phyloP scores from a whole-genome alignment of 225 moss, liverwort and hornwort genomes.

The Pseudoscleropodium purum region DNA sequence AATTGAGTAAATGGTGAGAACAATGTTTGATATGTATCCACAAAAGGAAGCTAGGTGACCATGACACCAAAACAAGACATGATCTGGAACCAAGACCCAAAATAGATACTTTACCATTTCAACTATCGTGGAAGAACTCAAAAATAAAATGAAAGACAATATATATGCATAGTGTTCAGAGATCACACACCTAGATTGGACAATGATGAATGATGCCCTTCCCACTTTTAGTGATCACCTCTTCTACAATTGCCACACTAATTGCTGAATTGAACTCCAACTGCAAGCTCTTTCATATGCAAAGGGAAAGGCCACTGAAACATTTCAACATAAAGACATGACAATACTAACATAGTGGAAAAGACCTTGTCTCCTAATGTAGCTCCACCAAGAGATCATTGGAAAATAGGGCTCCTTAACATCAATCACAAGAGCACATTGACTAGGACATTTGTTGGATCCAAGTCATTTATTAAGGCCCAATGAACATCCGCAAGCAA shows the following conservation, averaged over 20 bases:
- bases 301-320: accelerated
- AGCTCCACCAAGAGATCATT: neutral
- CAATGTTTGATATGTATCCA: accelerated
- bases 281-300: too few relatives aligned
- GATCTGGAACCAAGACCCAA: neutral
- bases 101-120: accelerated
- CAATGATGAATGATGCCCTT: neutral
- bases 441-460: accelerated
- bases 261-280: neutral
- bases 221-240: accelerated
- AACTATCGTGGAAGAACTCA: neutral
- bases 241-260: too few relatives aligned
- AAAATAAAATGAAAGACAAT: too few relatives aligned
- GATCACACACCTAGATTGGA: neutral
- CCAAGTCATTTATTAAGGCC: too few relatives aligned
- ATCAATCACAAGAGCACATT: neutral
- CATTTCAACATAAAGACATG: neutral
- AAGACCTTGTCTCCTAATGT: neutral
- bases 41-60: neutral
- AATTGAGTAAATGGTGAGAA: too few relatives aligned
- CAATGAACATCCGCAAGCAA: too few relatives aligned
- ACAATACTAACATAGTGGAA: neutral
- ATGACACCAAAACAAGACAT: accelerated
- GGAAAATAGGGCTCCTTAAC: neutral
- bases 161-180: accelerated